Evolutionary conservation across 352 stramenopile species (phyloP).

Genomic region (Phytopythium ostracodes): DNA sequence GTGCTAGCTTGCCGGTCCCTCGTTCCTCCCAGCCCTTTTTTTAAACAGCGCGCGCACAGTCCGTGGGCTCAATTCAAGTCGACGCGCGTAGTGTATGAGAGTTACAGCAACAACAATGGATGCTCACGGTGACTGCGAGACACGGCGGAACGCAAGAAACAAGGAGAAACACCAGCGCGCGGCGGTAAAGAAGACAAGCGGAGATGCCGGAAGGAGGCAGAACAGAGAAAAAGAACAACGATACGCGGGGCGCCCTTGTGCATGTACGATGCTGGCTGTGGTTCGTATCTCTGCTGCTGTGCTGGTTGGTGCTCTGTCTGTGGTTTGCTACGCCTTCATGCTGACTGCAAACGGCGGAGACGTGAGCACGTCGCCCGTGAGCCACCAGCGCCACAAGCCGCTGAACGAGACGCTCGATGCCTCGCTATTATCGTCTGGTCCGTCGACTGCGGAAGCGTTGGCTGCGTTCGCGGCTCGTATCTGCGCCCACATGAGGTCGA

Average conservation of each 20-base stretch:
- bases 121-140: background rate
- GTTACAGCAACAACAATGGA: background rate
- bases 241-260: constrained; percentile 1
- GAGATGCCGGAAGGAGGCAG: constrained; percentile 1
- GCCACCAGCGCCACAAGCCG: constrained; percentile 55
- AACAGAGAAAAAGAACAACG: background rate
- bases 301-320: background rate
- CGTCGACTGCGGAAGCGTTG: background rate
- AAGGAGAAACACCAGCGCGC: background rate
- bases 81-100: background rate
- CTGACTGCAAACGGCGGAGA: background rate
- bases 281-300: background rate
- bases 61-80: background rate
- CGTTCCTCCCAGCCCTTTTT: background rate
- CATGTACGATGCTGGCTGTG: constrained; percentile 3
- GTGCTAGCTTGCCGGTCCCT: constrained; percentile 37
- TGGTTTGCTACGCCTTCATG: background rate
- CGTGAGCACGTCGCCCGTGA: constrained; percentile 19
- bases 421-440: background rate
- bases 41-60: no score
- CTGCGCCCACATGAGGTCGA: constrained; percentile 55
- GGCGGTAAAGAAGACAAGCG: background rate
- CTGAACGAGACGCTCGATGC: constrained; percentile 15
- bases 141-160: background rate
- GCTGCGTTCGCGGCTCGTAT: constrained; percentile 1